Evolutionary conservation across 306 rosid genomes (phyloP), one percentile per base, ranked within the genome.

Genomic region (Abrus pulchellus): DNA sequence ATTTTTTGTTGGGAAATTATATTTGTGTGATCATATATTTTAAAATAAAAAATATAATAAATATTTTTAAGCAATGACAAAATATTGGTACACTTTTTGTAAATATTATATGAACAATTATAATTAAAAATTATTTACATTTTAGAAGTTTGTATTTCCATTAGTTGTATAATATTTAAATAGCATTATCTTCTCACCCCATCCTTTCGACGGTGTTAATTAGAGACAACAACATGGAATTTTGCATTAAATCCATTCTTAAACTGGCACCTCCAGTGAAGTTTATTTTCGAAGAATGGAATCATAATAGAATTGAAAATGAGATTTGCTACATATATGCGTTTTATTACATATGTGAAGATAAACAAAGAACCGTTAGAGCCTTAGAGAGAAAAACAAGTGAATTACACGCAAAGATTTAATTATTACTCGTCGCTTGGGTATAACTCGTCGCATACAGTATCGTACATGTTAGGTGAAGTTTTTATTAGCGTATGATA

Each of bases 391-490:
- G 33, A 38, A 27, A 70, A 70, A 57, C 38, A 71, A 72, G 40
- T 72, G 10, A 10, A 28, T 29, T 57, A 28, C 64, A 29, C 36
- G 5, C 64, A 29, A 57, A 57, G 64, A 29, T 57, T 28, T 57
- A 57, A 29, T 57, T 29, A 57, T 57, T 57, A 57, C 64, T 28
- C 6, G 6, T 56, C 34, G 34, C 34, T 56, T 56, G 33, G 14
- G 29, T 56, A 3, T 28, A 56, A 56, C 62, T 56, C 62, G 14
- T 57, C 5, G 38, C 38, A 57, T 57, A 29, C 36, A 57, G 14
- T 57, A 57, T 57, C 2, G 29, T 54, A 54, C 32, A 54, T 20
- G 64, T 57, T 57, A 57, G 64, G 64, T 57, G 38, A 57, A 29
- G n/a, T 28, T 27, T n/a, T 28, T 8, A 57, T 57, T 57, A 6